Evolutionary conservation across 805 yeast genomes (phyloP).

Genomic region (Kodamaea jinghongensis): DNA sequence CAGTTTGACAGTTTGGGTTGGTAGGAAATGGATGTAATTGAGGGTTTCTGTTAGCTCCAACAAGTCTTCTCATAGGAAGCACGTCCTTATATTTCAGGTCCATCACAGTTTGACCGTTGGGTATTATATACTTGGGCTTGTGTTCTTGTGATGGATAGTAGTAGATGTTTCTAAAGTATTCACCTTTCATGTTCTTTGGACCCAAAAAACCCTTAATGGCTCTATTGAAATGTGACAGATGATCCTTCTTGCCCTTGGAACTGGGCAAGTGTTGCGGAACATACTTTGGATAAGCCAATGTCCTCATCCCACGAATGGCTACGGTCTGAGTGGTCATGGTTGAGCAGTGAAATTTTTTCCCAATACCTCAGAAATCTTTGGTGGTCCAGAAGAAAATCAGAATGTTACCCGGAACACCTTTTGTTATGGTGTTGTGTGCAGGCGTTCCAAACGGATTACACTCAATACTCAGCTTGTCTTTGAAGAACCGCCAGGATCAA

Average conservation of each 20-base stretch:
- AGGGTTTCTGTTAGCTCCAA: slow-evolving; percentile 18
- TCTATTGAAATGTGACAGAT: slow-evolving; percentile 53
- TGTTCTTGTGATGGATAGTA: slow-evolving; percentile 65
- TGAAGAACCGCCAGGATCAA: no score
- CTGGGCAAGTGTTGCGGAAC: slow-evolving; percentile 29
- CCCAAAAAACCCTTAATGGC: slow-evolving; percentile 77
- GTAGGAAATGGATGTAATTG: slow-evolving; percentile 78
- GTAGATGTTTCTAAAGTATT: slow-evolving; percentile 73
- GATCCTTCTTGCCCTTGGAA: slow-evolving; percentile 37
- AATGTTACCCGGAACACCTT: not conserved
- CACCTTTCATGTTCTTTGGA: slow-evolving; percentile 79
- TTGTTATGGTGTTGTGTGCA: no score
- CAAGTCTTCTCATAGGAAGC: slow-evolving; percentile 12
- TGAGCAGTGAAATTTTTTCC: not conserved
- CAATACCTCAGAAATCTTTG: not conserved
- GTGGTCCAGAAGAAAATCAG: not conserved
- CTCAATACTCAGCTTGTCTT: no score
- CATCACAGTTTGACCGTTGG: slow-evolving; percentile 43
- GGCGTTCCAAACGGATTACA: no score
- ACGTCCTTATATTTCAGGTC: slow-evolving; percentile 19
- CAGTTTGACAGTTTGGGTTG: slow-evolving; percentile 69
- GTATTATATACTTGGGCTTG: slow-evolving; percentile 68
- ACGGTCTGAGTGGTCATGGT: slow-evolving; percentile 12
- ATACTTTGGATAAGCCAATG: slow-evolving; percentile 36
- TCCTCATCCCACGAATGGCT: slow-evolving; percentile 24